Evolutionary conservation across 345 rosid genomes (phyloP).

Genomic region (Microthlaspi erraticum): DNA sequence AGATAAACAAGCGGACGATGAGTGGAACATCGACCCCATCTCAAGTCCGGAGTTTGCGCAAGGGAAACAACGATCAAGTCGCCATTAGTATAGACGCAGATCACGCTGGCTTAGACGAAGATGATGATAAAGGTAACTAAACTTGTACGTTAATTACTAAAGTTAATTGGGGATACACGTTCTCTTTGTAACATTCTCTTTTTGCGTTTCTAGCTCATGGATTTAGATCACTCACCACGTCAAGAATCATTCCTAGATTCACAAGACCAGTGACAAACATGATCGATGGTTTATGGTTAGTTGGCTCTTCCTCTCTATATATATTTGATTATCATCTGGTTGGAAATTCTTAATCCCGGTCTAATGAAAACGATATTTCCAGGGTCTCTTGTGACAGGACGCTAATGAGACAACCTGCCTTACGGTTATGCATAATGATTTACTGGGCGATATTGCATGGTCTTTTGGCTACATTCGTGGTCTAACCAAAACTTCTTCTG

Average conservation of each 20-base stretch:
- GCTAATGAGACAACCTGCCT: slow-evolving; percentile 87
- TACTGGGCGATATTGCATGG: slow-evolving; percentile 94
- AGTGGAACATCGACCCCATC: slow-evolving; percentile 64
- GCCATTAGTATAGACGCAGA: slow-evolving; percentile 80
- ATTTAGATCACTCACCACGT: slow-evolving; percentile 86
- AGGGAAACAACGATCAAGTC: slow-evolving; percentile 86
- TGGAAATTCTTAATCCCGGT: not conserved
- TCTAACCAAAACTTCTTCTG: slow-evolving; percentile 50
- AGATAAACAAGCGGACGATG: slow-evolving; percentile 77
- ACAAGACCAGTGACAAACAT: slow-evolving; percentile 79
- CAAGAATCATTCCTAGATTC: slow-evolving; percentile 79
- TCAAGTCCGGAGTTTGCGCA: slow-evolving; percentile 88
- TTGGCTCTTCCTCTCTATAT: not conserved
- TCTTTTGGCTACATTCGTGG: slow-evolving; percentile 67
- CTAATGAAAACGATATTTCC: not conserved
- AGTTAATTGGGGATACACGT: slow-evolving; percentile 2
- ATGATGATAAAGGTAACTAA: slow-evolving; percentile 85
- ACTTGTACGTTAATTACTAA: not conserved
- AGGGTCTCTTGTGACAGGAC: slow-evolving; percentile 99
- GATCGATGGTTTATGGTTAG: slow-evolving; percentile 90
- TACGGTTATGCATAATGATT: slow-evolving; percentile 80
- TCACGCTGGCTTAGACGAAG: slow-evolving; percentile 71
- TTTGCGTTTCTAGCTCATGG: slow-evolving; percentile 67
- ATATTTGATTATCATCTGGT: slow-evolving; percentile 1
- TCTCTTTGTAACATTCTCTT: slow-evolving; percentile 20